phyloP scores from a whole-genome alignment of 2,329 filamentous ascomycete species.

The Bipolaris bicolor region DNA sequence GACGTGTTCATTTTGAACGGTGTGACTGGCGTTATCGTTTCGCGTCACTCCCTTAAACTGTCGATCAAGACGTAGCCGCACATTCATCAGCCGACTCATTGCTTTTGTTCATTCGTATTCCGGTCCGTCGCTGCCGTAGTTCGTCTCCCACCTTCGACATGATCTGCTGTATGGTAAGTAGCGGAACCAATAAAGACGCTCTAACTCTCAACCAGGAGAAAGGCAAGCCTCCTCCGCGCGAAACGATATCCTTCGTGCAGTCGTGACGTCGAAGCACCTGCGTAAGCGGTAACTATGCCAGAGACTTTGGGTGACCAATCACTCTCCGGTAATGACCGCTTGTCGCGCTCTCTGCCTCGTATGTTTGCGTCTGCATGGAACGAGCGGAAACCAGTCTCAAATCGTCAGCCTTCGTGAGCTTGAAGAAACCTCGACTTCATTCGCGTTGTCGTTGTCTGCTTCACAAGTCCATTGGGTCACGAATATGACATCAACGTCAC shows the following conservation, averaged over 20 bases:
- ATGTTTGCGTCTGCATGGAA: background rate
- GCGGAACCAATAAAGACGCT: background rate
- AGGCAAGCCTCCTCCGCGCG: background rate
- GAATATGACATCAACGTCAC: constrained; percentile 7
- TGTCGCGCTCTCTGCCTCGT: background rate
- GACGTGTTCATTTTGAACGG: too few species aligned
- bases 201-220: background rate
- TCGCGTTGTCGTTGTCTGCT: background rate
- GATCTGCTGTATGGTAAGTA: background rate
- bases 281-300: background rate
- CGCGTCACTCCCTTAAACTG: background rate
- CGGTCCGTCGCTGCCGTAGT: background rate
- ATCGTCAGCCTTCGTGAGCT: background rate
- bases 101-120: background rate
- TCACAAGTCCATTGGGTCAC: background rate
- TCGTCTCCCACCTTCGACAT: background rate
- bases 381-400: background rate
- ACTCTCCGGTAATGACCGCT: background rate
- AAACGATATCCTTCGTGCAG: background rate
- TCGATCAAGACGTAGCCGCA: background rate
- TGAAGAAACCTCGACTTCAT: background rate
- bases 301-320: background rate
- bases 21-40: too few species aligned
- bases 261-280: background rate
- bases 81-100: background rate